phyloP scores from a whole-genome alignment of 2,329 filamentous ascomycete genomes.

The Fusarium torreyae region DNA sequence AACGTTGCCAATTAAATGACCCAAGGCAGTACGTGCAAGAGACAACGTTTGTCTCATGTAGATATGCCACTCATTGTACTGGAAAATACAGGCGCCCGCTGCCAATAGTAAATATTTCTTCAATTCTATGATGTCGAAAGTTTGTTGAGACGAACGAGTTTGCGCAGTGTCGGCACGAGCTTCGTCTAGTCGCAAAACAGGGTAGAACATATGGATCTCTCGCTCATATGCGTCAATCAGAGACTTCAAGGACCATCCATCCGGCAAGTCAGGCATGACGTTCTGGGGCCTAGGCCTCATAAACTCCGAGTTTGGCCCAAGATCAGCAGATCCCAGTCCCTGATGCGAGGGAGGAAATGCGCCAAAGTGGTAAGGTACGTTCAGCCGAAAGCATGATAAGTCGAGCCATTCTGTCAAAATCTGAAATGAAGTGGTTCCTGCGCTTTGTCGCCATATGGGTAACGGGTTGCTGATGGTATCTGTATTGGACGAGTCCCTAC shows the following conservation, averaged over 20 bases:
- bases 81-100: neutral
- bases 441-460: constrained; percentile 3
- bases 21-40: neutral
- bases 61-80: accelerated
- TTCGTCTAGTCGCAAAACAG: neutral
- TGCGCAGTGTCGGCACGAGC: neutral
- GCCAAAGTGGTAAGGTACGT: constrained; percentile 24
- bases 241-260: neutral
- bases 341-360: neutral
- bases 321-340: too few relatives aligned
- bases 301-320: neutral
- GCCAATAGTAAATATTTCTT: neutral
- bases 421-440: neutral
- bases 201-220: constrained; percentile 8
- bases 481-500: constrained; percentile 16
- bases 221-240: constrained; percentile 3
- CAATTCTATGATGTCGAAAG: neutral
- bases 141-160: neutral
- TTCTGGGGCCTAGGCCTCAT: neutral
- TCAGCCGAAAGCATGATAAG: constrained; percentile 11
- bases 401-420: constrained; percentile 14
- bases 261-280: neutral
- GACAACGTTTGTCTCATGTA: constrained; percentile 1
- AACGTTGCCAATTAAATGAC: neutral
- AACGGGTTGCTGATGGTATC: constrained; percentile 14